Evolutionary conservation across 805 yeast genomes (phyloP).

Genomic region (Suhomyces sp.): DNA sequence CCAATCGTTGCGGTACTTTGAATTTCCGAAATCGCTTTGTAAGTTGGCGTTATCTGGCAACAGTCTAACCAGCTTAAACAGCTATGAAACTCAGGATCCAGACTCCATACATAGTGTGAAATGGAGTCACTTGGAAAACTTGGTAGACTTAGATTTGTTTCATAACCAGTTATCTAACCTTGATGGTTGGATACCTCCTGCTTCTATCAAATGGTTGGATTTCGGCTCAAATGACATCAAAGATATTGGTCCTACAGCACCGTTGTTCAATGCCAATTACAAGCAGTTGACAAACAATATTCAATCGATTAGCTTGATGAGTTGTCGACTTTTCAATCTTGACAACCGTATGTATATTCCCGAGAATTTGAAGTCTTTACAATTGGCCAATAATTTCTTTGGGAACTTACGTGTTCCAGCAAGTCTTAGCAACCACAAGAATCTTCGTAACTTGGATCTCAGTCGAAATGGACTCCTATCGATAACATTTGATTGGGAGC

Average conservation of each 20-base stretch:
- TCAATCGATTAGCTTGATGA: conserved; percentile 7
- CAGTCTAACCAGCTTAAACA: conserved; percentile 18
- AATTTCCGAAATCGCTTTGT: conserved; percentile 22
- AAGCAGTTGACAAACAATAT: conserved; percentile 5
- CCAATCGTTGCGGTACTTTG: conserved; percentile 17
- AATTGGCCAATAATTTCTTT: conserved; percentile 9
- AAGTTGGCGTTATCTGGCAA: conserved; percentile 27
- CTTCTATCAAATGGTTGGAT: conserved; percentile 21
- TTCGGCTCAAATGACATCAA: conserved; percentile 21
- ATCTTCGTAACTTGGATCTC: conserved; percentile 15
- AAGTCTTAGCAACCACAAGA: conserved; percentile 10
- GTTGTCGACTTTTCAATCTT: conserved; percentile 7
- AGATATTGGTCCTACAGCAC: conserved; percentile 3
- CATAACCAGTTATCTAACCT: conserved; percentile 22
- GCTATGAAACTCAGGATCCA: conserved; percentile 15
- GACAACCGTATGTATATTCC: conserved; percentile 10
- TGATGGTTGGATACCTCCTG: conserved; percentile 13
- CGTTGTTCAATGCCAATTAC: conserved; percentile 6
- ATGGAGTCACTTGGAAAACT: conserved; percentile 26
- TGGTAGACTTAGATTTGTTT: conserved; percentile 23
- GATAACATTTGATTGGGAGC: conserved; percentile 4
- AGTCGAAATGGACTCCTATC: conserved; percentile 7
- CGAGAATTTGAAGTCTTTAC: conserved; percentile 2
- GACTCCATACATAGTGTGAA: neutral
- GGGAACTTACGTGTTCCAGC: conserved; percentile 15